Evolutionary conservation across 768 basidiomycete species (phyloP).

Genomic region (Phanerochaete carnosa): DNA sequence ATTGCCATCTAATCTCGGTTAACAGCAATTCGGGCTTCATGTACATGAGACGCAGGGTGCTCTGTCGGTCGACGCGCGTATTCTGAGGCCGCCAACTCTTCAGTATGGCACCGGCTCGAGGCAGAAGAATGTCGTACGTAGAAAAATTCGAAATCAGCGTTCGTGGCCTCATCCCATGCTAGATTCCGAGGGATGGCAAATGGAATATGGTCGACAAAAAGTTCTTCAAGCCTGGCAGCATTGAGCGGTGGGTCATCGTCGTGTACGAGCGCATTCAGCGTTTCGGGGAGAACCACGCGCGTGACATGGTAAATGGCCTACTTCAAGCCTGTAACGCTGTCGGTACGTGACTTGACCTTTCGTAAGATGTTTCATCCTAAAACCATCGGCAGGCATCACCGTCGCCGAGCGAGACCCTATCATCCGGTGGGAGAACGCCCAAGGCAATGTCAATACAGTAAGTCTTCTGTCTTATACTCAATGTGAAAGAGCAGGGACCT

Average conservation of each 20-base stretch:
- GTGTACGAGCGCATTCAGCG: constrained; percentile 62
- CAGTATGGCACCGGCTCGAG: constrained; percentile 59
- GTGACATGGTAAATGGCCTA: constrained; percentile 56
- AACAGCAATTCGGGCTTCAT: constrained; percentile 60
- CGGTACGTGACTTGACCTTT: constrained; percentile 42
- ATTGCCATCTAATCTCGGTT: not conserved
- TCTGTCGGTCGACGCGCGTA: constrained; percentile 55
- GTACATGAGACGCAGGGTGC: constrained; percentile 49
- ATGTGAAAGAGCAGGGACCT: not conserved
- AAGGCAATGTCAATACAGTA: constrained; percentile 49
- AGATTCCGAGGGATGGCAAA: constrained; percentile 62
- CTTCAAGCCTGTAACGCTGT: constrained; percentile 47
- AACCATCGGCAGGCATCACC: constrained; percentile 46
- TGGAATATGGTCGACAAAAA: constrained; percentile 85
- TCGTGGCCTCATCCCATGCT: constrained; percentile 4
- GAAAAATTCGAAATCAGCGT: not conserved
- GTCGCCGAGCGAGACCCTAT: constrained; percentile 44
- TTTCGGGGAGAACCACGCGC: constrained; percentile 45
- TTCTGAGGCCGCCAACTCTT: constrained; percentile 61
- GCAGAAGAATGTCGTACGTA: constrained; percentile 55
- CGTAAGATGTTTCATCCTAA: not conserved
- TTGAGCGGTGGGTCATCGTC: constrained; percentile 61
- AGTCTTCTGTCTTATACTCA: constrained; percentile 9
- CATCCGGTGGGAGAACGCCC: constrained; percentile 55
- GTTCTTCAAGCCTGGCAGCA: constrained; percentile 54